Conservation (phyloP, 2,329 filamentous ascomycete genomes). For the Hypoxylon sp. region DNA sequence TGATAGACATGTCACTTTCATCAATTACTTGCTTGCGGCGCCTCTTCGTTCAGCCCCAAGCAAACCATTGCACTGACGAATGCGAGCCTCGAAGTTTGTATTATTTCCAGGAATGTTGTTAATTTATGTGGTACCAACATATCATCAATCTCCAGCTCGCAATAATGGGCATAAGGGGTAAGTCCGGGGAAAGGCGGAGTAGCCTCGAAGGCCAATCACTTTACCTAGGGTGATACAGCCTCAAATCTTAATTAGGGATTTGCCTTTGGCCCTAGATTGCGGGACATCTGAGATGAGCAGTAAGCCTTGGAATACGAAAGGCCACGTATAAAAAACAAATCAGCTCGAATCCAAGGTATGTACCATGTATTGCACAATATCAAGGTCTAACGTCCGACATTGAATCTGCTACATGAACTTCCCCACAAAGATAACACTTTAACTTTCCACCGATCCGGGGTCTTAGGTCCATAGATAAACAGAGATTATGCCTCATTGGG, state of each 20-base stretch:
- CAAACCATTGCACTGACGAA: background rate
- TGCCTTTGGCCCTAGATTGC: conserved; percentile 17
- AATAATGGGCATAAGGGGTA: conserved; percentile 15
- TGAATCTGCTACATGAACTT: conserved; percentile 31
- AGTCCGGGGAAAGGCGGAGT: conserved; percentile 41
- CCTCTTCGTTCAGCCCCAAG: conserved; percentile 20
- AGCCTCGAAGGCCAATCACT: conserved; percentile 21
- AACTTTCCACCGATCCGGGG: conserved; percentile 45
- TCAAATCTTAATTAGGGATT: conserved; percentile 27
- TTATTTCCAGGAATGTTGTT: conserved; percentile 4
- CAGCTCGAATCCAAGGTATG: conserved; percentile 16
- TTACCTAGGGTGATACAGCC: conserved; percentile 33
- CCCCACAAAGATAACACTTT: conserved; percentile 46
- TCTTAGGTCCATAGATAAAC: conserved; percentile 40
- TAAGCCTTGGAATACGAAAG: conserved; percentile 23
- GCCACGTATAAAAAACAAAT: conserved; percentile 33
- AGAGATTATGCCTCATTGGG: conserved; percentile 31
- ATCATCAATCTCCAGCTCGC: conserved; percentile 16
- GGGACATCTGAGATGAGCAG: conserved; percentile 27
- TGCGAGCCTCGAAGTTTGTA: background rate
- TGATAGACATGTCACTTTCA: conserved; percentile 26
- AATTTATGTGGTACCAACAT: conserved; percentile 9
- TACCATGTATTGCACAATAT: conserved; percentile 24
- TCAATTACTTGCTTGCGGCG: conserved; percentile 18
- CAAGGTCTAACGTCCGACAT: background rate